Percentiles rank a stretch among this genome's conserved stretches.
Conservation (phyloP, 2,329 filamentous ascomycete genomes). For the Ophiostoma sp. region DNA sequence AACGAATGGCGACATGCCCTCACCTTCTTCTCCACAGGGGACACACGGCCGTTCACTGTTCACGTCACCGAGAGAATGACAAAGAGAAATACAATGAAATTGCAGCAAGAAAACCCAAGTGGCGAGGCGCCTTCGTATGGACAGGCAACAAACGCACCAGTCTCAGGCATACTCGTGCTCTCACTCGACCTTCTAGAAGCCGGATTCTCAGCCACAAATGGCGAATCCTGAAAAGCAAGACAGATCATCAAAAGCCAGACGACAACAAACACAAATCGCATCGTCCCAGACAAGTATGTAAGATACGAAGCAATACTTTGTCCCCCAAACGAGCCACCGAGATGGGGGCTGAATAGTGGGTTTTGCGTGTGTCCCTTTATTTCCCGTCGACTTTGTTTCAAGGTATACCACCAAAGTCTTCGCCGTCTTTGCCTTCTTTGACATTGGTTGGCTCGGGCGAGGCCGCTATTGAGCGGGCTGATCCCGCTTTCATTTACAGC, state of each 20-base stretch:
- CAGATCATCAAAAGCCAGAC: neutral
- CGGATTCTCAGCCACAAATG: neutral
- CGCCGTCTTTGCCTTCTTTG: neutral
- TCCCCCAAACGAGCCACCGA: neutral
- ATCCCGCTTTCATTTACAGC: neutral
- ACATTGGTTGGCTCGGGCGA: constrained; percentile 3
- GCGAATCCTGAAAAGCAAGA: neutral
- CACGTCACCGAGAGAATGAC: neutral
- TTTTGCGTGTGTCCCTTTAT: neutral
- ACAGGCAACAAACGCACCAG: neutral
- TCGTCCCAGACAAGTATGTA: neutral
- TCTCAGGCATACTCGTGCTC: neutral
- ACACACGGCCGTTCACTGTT: neutral
- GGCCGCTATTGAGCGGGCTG: constrained; percentile 17
- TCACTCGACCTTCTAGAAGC: neutral
- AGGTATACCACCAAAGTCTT: neutral
- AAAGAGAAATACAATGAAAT: neutral
- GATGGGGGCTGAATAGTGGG: neutral
- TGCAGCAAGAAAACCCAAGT: neutral
- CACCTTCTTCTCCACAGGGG: neutral
- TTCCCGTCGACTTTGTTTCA: neutral
- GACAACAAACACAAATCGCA: neutral
- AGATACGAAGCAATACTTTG: neutral
- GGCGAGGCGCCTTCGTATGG: constrained; percentile 5
- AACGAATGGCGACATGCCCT: neutral